Evolutionary conservation across 2,329 filamentous ascomycete species (phyloP), one percentile per base, ranked within the genome.

Genomic region (Celoporthe dispersa): DNA sequence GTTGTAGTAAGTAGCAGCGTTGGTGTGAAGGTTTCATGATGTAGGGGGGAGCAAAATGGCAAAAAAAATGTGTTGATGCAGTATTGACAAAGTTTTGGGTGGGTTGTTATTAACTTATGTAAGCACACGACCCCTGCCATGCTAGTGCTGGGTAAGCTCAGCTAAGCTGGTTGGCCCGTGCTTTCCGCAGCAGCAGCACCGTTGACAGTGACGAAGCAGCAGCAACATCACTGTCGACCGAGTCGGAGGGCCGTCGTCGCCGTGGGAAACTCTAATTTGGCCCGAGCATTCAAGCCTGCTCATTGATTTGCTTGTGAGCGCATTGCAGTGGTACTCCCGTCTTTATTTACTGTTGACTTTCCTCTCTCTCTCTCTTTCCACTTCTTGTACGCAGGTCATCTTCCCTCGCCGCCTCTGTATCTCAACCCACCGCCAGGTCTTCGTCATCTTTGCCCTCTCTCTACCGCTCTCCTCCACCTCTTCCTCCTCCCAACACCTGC

Each of bases 121-220:
- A 64, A 64, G 11, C 4, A 9, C 12, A 7, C 4, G 6, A 55
- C 53, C 25, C 25, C 53, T 57, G 53, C 53, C 28, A 57, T 48
- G 39, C 62, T 55, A n/a, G 44, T 48, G 44, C 19, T 48, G 37
- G 44, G 44, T 48, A 35, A 65, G 63, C 63, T 65, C 28, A 33
- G 62, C 53, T 57, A 19, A 28, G 53, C 16, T 60, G 59, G 33
- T 2, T 61, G 59, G 59, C 59, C 59, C 35, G 59, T 61, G 59
- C 59, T 61, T 39, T 39, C 28, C 33, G 8, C 35, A 39, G 59
- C 59, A 11, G 57, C 44, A 48, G n/a, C n/a, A n/a, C n/a, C 6
- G 51, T 9, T 28, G 51, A 28, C 25, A 55, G 51, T 28, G 51
- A 57, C 25, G 53, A 64, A 44, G 63, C 51, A 51, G 63, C 28